Conservation (phyloP, 306 rosid species). For the Acacia melanoxylon region DNA sequence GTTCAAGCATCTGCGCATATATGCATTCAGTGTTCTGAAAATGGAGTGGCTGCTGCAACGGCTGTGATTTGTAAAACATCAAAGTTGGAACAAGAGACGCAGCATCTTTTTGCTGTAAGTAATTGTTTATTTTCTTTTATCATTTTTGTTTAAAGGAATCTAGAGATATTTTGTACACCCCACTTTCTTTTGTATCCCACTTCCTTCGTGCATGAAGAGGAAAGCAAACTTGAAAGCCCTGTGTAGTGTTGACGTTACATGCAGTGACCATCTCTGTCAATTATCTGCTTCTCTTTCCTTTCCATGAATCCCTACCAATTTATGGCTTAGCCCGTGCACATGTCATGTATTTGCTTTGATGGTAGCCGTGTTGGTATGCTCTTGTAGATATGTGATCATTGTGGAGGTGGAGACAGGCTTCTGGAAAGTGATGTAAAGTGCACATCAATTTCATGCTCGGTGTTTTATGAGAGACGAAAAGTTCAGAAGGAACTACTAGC, state of each 20-base stretch:
- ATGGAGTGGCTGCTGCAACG: conserved; percentile 64
- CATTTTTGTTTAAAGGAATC: not conserved
- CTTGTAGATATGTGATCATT: conserved; percentile 81
- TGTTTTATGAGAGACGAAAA: conserved; percentile 80
- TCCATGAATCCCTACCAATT: not conserved
- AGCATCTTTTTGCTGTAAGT: conserved; percentile 85
- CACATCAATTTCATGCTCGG: conserved; percentile 79
- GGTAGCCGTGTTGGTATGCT: conserved; percentile 5
- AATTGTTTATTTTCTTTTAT: conserved; percentile 6
- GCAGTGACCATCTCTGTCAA: conserved; percentile 15
- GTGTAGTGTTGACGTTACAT: not conserved
- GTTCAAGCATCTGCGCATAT: conserved; percentile 73
- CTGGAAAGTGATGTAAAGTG: conserved; percentile 74
- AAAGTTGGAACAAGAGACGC: conserved; percentile 83
- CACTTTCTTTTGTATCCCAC: not conserved
- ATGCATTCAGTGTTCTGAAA: conserved; percentile 63
- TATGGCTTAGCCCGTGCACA: not conserved
- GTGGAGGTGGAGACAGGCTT: conserved; percentile 81
- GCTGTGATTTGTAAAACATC: conserved; percentile 72
- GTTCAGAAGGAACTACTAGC: conserved; percentile 83
- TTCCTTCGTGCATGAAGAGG: not conserved
- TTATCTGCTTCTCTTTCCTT: not conserved
- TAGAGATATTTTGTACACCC: not conserved
- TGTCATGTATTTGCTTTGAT: not conserved
- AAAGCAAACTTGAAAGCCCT: not conserved